Evolutionary conservation across 2,329 filamentous ascomycete species (phyloP), one percentile per base, ranked within the genome.

Genomic region (Fusarium temperatum): DNA sequence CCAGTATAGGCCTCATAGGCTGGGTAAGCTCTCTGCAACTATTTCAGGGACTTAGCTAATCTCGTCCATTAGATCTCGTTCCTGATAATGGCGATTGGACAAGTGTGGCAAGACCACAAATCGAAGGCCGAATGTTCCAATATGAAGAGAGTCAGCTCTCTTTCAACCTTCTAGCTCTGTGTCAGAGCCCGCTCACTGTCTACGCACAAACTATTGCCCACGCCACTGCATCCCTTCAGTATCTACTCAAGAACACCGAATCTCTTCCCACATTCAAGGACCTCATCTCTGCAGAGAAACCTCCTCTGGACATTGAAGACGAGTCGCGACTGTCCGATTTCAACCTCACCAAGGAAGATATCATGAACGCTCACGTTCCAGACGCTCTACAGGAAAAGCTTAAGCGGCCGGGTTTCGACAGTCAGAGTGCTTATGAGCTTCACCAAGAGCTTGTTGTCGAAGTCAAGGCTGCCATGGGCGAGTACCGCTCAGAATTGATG

Each of bases 121-220:
- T 98, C 61, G 83, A 90, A 58, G 84, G 86, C 3, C 89, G 92
- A 50, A 96, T 97, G 88, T 82, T 86, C 14, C 87, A 89, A 68
- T 91, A 92, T 72, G 89, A 89, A 70, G 90, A 89, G 39, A 89
- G 87, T 17, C 87, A 90, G 59, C 87, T 94, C 36, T 88, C 91
- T n/a, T 97, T 94, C 83, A 95, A 90, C 72, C 89, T 97, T 42
- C 86, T 97, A 55, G 91, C 94, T 30, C 83, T 98, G 5, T 92
- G 92, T 71, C 88, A 89, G 65, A 92, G 92, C 65, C 91, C 93
- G 0, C 81, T 93, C 4, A 77, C 83, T 18, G 80, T 82, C 7
- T 83, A 91, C 17, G 85, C 79, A 66, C 88, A 67, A 80, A 82
- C 81, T 10, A 84, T 91, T 28, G 84, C 85, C 5, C 69, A 77